Base-by-base conservation (phyloP, 257 asterid genomes). In the Henckelia pumila region DNA sequence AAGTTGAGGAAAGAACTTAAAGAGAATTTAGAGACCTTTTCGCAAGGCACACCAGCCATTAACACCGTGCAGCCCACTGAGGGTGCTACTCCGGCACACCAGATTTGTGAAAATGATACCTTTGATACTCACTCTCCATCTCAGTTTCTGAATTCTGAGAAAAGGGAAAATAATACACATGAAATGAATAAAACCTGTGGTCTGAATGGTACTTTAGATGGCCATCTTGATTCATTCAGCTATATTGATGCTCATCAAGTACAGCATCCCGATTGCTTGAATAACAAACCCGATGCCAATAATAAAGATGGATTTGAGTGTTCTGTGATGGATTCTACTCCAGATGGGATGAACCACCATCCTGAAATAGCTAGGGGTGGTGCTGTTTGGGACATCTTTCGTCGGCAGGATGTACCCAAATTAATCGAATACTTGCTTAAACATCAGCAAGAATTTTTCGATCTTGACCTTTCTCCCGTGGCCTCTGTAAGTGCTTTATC, bases 351-450 rank as follows among this genome's bases (percentile, higher is more conserved):
- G 56, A 32, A 71, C 68, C 47, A 71, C 68, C 47, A 23, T 66
- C 63, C 59, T 25, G 67, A 58, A 59, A 70, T 63, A 9, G 70
- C 72, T 17, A 33, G 70, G 25, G 61, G 76, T 5, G 81, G 83
- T 71, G 86, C 86, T 59, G 75, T 78, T 56, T 81, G 86, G 86
- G 86, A 81, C 70, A 78, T 81, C 57, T 81, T 81, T 47, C 83
- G 83, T 32, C 70, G 86, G 37, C 81, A 81, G 76, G 86, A 81
- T 63, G 86, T 81, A 47, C 79, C 83, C 25, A 81, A 78, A 74
- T 53, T 81, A 57, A 73, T 73, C 19, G 73, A 76, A n/a, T 81
- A 81, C 77, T 73, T 81, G 66, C 60, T 49, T 62, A 81, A 59
- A 69, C 79, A 81, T 68, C 71, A 73, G 77, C 67, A 71, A 71